Conservation (phyloP, 2,329 filamentous ascomycete genomes). For the Cladophialophora psammophila region DNA sequence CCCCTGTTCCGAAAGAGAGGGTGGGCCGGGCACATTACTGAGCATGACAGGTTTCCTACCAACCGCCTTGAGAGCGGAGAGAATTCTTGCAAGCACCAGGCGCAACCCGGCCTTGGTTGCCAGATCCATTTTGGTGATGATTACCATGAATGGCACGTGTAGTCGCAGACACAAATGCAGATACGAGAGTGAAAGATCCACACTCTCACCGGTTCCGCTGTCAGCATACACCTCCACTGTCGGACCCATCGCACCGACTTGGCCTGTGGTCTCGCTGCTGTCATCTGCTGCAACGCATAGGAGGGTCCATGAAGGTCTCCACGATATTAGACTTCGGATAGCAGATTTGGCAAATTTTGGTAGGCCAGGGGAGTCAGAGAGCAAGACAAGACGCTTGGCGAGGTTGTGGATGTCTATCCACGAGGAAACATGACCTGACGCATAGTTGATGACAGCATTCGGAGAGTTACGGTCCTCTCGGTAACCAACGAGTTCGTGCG, state of each 20-base stretch:
- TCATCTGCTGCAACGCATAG: slow-evolving; percentile 87
- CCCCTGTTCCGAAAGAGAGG: slow-evolving; percentile 48
- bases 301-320: slow-evolving; percentile 93
- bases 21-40: slow-evolving; percentile 39
- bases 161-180: slow-evolving; percentile 85
- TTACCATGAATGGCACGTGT: slow-evolving; percentile 76
- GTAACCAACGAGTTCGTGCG: slow-evolving; percentile 93
- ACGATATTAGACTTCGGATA: slow-evolving; percentile 87
- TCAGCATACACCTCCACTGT: slow-evolving; percentile 60
- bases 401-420: slow-evolving; percentile 94
- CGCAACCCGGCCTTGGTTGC: slow-evolving; percentile 76
- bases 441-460: slow-evolving; percentile 69
- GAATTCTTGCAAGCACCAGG: slow-evolving; percentile 73
- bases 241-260: slow-evolving; percentile 50
- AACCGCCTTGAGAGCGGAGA: slow-evolving; percentile 78
- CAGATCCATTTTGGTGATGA: slow-evolving; percentile 90
- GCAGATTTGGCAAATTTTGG: slow-evolving; percentile 89
- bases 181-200: slow-evolving; percentile 79
- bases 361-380: slow-evolving; percentile 92
- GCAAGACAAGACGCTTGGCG: slow-evolving; percentile 79
- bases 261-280: slow-evolving; percentile 54
- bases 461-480: slow-evolving; percentile 42
- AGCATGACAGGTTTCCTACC: slow-evolving; percentile 78
- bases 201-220: slow-evolving; percentile 35
- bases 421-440: slow-evolving; percentile 82